Percentiles rank a stretch among this genome's conserved stretches.
Evolutionary conservation across 106 monocot species (phyloP).

Genomic region (Apostasia shenzhenica): DNA sequence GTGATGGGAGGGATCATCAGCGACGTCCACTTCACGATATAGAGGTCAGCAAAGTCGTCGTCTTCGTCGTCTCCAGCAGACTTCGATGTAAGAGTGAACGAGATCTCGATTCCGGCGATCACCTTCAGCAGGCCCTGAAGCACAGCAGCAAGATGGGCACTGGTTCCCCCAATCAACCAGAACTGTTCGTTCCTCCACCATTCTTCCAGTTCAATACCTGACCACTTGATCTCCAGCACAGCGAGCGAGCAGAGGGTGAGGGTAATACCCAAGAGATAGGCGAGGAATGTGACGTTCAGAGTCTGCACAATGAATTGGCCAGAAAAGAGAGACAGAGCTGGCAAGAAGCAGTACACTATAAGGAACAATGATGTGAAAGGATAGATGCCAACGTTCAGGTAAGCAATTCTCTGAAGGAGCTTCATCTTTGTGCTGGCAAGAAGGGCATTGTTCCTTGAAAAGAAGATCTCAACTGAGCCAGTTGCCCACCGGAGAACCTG

Average conservation of each 20-base stretch:
- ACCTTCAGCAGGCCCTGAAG: conserved; percentile 73
- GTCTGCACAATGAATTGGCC: conserved; percentile 75
- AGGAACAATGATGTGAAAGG: conserved; percentile 91
- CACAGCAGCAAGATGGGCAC: conserved; percentile 78
- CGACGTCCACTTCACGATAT: conserved; percentile 54
- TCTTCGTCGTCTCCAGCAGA: conserved; percentile 35
- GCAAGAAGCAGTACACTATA: conserved; percentile 87
- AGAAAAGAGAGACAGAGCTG: conserved; percentile 79
- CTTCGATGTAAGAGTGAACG: conserved; percentile 63
- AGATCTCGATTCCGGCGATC: conserved; percentile 59
- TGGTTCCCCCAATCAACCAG: conserved; percentile 76
- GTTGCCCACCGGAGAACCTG: conserved; percentile 95
- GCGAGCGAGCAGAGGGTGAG: conserved; percentile 61
- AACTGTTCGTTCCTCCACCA: conserved; percentile 89
- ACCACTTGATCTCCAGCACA: conserved; percentile 77
- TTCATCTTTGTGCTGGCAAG: conserved; percentile 70
- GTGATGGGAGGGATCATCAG: conserved; percentile 70
- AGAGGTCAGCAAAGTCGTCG: conserved; percentile 55
- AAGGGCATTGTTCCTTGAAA: conserved; percentile 78
- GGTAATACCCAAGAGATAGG: conserved; percentile 10
- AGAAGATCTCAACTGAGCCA: conserved; percentile 85
- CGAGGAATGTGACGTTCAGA: conserved; percentile 49
- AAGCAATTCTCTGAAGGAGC: conserved; percentile 62
- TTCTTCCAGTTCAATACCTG: conserved; percentile 75
- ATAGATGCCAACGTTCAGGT: conserved; percentile 64